Percentiles rank a stretch among this genome's conserved stretches.
phyloP scores from a whole-genome alignment of 148 eudicot genomes.

The Simmondsia chinensis region DNA sequence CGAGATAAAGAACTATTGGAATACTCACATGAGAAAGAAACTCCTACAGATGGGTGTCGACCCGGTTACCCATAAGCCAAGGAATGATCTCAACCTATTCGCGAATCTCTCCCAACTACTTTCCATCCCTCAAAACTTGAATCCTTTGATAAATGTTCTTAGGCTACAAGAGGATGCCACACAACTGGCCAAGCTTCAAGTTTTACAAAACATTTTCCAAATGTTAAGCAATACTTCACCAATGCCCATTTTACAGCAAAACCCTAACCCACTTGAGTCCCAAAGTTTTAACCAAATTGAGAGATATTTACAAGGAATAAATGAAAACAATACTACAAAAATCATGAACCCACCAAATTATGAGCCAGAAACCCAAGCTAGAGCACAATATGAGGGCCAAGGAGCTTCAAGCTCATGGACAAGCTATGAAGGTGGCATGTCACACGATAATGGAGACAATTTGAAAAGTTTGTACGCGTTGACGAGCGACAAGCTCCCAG shows the following conservation, averaged over 20 bases:
- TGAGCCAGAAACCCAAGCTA: no score
- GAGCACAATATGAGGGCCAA: no score
- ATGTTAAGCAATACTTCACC: conserved; percentile 5
- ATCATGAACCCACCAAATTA: no score
- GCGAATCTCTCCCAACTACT: conserved; percentile 38
- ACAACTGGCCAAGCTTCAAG: no score
- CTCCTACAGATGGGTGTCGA: conserved; percentile 43
- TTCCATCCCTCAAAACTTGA: conserved; percentile 20
- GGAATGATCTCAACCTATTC: conserved; percentile 30
- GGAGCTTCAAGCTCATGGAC: no score
- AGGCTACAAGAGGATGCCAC: conserved; percentile 11
- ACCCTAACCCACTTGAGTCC: no score
- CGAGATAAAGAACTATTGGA: conserved; percentile 65
- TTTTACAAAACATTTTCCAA: no score
- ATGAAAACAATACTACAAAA: no score
- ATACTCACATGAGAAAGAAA: conserved; percentile 51
- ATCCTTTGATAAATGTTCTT: conserved; percentile 27
- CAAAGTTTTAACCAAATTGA: no score
- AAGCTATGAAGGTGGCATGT: no score
- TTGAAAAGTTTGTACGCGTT: conserved; percentile 10
- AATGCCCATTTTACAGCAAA: background rate
- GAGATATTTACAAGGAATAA: no score
- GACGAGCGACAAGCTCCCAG: conserved; percentile 26
- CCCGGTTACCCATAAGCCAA: conserved; percentile 45
- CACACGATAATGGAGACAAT: no score